Base-by-base conservation (phyloP, 1,139 yeast species). In the Candida freyschussii region DNA sequence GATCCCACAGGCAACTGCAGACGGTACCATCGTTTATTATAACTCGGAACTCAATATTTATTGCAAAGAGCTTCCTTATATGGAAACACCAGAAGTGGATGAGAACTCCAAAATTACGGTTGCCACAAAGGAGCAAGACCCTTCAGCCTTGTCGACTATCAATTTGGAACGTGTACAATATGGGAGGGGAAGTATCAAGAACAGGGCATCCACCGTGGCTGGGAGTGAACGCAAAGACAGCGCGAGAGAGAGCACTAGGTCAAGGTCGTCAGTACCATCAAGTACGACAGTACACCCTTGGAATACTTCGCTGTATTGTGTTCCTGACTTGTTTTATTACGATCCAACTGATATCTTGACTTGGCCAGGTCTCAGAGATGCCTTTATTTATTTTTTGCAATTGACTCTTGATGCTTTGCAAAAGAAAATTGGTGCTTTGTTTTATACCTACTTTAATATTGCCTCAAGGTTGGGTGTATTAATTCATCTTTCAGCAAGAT, bases 1-100 rank as follows among this genome's bases (percentile, higher is more conserved):
- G 87, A 56, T 77, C 1, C 81, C 86, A 0, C 67, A 70, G 32
- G 60, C 69, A n/a, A 69, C 81, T 3, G 60, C 65, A 8, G 68
- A 65, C 33, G 81, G 78, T n/a, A 70, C 70, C 33, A 56, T 78
- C 17, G 58, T 78, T 3, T 81, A 67, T 53, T 77, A 72, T 53
- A 75, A 77, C 45, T 70, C 75, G 27, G 74, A 75, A 26, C 57
- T 80, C 32, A 70, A 77, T 44, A 60, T 78, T 1, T 75, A 71
- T 45, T 74, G 84, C 44, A 66, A 66, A 27, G 67, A 72, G 7
- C 47, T 76, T 23, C 87, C 89, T 0, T 55, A 73, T 37, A 47
- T 67, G 17, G 53, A 58, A 15, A 48, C 53, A 2, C 64, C 65
- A 6, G 55, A 56, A 28, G 39, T 62, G 13, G 63, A 60, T 36